These are phyloP conservation scores for Pyricularia sp. DNA, from an alignment of 2,329 filamentous ascomycete species.

Conservation along the genomic window DNA sequence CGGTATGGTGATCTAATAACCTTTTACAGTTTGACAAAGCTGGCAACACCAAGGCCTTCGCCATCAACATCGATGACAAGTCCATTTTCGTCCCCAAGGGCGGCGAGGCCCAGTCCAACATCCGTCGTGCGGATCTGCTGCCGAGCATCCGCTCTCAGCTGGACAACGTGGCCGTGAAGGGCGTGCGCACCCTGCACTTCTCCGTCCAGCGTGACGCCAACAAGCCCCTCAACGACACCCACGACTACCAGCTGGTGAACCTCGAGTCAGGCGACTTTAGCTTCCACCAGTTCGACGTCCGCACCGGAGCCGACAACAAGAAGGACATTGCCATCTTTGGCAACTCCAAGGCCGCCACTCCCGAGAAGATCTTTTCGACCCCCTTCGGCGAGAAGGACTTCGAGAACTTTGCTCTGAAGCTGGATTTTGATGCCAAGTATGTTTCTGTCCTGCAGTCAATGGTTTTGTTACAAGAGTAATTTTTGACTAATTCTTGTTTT, in stretches of 20 bases:
- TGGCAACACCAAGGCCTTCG: slow-evolving; percentile 4
- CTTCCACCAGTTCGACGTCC: slow-evolving; percentile 3
- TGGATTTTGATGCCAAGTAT: slow-evolving; percentile 4
- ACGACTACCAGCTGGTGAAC: slow-evolving; percentile 4
- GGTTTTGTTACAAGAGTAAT: neutral
- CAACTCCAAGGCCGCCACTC: neutral
- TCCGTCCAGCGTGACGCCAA: slow-evolving; percentile 3
- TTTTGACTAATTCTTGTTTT: neutral
- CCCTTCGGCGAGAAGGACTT: neutral
- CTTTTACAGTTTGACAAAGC: slow-evolving; percentile 1
- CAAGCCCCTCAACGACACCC: slow-evolving; percentile 1
- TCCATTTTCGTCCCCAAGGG: slow-evolving; percentile 2
- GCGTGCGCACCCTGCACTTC: slow-evolving; percentile 5
- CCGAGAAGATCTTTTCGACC: neutral
- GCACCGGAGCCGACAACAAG: slow-evolving; percentile 4
- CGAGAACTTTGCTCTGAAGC: slow-evolving; percentile 5
- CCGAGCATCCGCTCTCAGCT: slow-evolving; percentile 4
- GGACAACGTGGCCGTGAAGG: slow-evolving; percentile 2
- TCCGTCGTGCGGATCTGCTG: slow-evolving; percentile 2
- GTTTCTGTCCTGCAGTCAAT: neutral
- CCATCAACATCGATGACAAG: slow-evolving; percentile 4
- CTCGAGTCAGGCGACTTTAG: slow-evolving; percentile 4
- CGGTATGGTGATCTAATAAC: neutral
- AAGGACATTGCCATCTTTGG: slow-evolving; percentile 1
- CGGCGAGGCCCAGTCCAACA: slow-evolving; percentile 1